Evolutionary conservation across 2,329 filamentous ascomycete species (phyloP).

Genomic region (Pyricularia pennisetigena): DNA sequence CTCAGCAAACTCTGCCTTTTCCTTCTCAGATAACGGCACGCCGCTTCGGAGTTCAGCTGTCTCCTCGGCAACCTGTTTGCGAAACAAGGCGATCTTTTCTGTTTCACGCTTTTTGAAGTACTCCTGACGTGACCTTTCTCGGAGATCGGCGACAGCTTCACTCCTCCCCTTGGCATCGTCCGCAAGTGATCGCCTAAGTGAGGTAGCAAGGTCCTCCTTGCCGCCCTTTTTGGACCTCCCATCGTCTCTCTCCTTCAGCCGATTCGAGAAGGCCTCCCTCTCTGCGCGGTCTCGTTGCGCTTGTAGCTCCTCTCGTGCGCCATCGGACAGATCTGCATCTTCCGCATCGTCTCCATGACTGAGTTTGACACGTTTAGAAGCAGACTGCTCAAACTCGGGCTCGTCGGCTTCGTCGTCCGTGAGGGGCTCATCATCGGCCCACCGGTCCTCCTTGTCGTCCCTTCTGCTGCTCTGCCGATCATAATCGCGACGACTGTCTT

Average conservation of each 20-base stretch:
- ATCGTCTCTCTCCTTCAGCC: slow-evolving; percentile 62
- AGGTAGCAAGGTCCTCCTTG: slow-evolving; percentile 44
- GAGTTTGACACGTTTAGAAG: slow-evolving; percentile 60
- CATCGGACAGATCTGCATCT: slow-evolving; percentile 47
- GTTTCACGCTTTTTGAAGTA: slow-evolving; percentile 90
- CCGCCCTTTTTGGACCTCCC: slow-evolving; percentile 59
- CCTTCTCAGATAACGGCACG: slow-evolving; percentile 61
- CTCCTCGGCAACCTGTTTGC: slow-evolving; percentile 86
- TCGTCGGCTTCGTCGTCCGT: slow-evolving; percentile 31
- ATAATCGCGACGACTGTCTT: slow-evolving; percentile 13
- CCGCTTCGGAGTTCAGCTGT: slow-evolving; percentile 71
- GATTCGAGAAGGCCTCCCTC: slow-evolving; percentile 69
- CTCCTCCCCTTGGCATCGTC: slow-evolving; percentile 58
- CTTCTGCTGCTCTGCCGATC: neutral
- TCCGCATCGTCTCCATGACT: slow-evolving; percentile 33
- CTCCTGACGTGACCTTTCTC: slow-evolving; percentile 77
- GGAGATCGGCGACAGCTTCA: slow-evolving; percentile 69
- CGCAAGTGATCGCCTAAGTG: slow-evolving; percentile 51
- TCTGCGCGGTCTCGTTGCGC: slow-evolving; percentile 61
- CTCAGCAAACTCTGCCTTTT: slow-evolving; percentile 80
- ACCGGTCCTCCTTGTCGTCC: slow-evolving; percentile 61
- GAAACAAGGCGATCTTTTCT: slow-evolving; percentile 74
- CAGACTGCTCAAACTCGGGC: slow-evolving; percentile 56
- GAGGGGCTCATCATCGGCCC: slow-evolving; percentile 66
- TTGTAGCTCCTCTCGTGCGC: slow-evolving; percentile 45